These are phyloP conservation scores for Furcasterigmium furcatum DNA, from an alignment of 2,329 filamentous ascomycete species.

Conservation along the genomic window DNA sequence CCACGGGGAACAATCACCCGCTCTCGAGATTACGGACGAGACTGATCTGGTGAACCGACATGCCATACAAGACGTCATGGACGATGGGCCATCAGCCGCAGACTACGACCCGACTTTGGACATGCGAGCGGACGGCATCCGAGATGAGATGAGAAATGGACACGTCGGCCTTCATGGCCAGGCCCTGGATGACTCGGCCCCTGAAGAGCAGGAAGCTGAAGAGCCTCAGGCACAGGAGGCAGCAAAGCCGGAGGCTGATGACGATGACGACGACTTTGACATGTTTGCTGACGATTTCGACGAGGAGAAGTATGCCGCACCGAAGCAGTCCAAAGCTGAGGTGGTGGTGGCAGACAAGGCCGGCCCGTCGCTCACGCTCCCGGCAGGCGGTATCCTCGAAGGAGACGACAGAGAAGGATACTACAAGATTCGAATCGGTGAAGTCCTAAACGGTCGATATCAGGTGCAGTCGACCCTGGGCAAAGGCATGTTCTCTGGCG, in stretches of 20 bases:
- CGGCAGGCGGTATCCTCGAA: constrained; percentile 75
- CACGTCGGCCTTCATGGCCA: constrained; percentile 50
- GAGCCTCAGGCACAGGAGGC: too few species aligned
- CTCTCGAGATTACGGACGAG: constrained; percentile 63
- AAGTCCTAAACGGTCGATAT: constrained; percentile 85
- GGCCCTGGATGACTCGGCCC: constrained; percentile 15
- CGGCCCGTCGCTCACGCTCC: constrained; percentile 30
- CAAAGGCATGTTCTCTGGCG: constrained; percentile 93
- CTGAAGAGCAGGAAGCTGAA: constrained; percentile 23
- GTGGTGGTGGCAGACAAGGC: constrained; percentile 40
- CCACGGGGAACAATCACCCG: constrained; percentile 41
- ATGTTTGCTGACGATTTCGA: constrained; percentile 88
- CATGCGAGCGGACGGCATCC: constrained; percentile 78
- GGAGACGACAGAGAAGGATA: constrained; percentile 95
- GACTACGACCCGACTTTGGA: constrained; percentile 89
- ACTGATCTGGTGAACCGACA: constrained; percentile 63
- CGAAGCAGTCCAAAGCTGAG: constrained; percentile 34
- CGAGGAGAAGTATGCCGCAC: constrained; percentile 61
- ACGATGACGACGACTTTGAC: constrained; percentile 70
- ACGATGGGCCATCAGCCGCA: constrained; percentile 83
- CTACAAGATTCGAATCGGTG: constrained; percentile 90
- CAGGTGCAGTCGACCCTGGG: constrained; percentile 85
- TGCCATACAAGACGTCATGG: constrained; percentile 38
- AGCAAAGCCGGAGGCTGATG: constrained; percentile 37
- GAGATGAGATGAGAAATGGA: constrained; percentile 62